phyloP scores from a whole-genome alignment of 495 filamentous ascomycete species.

The Pyrenula aspistea region DNA sequence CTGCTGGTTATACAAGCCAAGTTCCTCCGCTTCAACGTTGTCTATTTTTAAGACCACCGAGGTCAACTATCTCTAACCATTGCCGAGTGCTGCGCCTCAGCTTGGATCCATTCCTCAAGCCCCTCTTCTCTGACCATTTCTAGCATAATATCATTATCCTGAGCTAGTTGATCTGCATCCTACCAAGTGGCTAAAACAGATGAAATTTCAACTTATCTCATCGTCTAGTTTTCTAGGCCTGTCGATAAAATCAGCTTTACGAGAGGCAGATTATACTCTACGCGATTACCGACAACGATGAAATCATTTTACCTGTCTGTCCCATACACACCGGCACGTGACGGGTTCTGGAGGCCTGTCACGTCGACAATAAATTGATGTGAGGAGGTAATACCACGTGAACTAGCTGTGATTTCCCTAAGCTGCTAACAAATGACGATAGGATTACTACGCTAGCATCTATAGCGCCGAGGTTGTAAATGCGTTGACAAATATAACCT shows the following conservation, averaged over 20 bases:
- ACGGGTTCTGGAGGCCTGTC: constrained; percentile 74
- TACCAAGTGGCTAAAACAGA: no score
- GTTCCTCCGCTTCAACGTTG: no score
- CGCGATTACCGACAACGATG: constrained; percentile 33
- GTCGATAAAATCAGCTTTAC: not conserved
- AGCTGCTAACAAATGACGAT: not conserved
- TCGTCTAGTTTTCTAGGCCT: not conserved
- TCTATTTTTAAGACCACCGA: no score
- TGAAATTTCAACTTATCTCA: not conserved
- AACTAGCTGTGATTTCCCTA: constrained; percentile 1
- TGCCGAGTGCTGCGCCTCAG: no score
- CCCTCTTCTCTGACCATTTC: no score
- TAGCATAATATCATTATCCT: no score
- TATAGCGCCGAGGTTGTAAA: constrained; percentile 57
- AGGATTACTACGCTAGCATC: constrained; percentile 51
- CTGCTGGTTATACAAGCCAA: no score
- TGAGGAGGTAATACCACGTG: constrained; percentile 63
- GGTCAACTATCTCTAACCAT: no score
- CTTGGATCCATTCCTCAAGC: no score
- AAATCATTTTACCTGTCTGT: constrained; percentile 43
- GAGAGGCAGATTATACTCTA: constrained; percentile 14
- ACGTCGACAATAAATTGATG: constrained; percentile 91
- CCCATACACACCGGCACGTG: constrained; percentile 51
- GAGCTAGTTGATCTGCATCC: no score
- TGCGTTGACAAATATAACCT: constrained; percentile 69